Evolutionary conservation across 1,284 basidiomycete genomes (phyloP), one percentile per base, ranked within the genome.

Genomic region (Sporisorium exsertum): DNA sequence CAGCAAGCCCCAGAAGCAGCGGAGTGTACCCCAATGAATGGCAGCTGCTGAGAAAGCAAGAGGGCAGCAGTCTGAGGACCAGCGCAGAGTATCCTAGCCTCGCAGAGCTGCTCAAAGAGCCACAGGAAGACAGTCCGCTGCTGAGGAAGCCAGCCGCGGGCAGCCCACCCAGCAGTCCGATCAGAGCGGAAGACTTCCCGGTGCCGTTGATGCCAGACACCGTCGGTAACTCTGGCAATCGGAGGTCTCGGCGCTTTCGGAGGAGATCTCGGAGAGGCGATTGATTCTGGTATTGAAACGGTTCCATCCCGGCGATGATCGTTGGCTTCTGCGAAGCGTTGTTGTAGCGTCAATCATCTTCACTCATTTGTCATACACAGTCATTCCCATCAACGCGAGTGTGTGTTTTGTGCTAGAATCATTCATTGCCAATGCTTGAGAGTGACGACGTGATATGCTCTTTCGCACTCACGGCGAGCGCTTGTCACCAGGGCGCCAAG

Each of bases 401-500:
- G 29, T 32, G 29, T 5, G 29, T 32, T 32, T 35, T 35, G 8
- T 35, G 35, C 10, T 35, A 1, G 9, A 1, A 43, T 43, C n/a
- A 16, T 43, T 20, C 18, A 43, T 43, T 43, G 40, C 40, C 18
- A 43, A 43, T 43, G 40, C n/a, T 18, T 18, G 5, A 40, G 18
- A 40, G 40, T 20, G 40, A 40, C 18, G 37, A 40, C 37, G 37
- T 18, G 37, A 16, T 40, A 40, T 40, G n/a, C 37, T 4, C 18
- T 5, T 18, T 32, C 12, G 2, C 22, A 18, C 27, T 59, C 35
- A 59, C 9, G 57, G 53, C 20, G 62, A 47, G 16, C 59, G 64
- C 20, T 47, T 72, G 37, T 72, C 64, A 2, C 69, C 69, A 15
- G 69, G 69, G 24, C 69, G 42, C 69, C 69, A 72, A 12, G 69